phyloP scores from a whole-genome alignment of 2,329 filamentous ascomycete species.

The Pseudogymnoascus sp. region DNA sequence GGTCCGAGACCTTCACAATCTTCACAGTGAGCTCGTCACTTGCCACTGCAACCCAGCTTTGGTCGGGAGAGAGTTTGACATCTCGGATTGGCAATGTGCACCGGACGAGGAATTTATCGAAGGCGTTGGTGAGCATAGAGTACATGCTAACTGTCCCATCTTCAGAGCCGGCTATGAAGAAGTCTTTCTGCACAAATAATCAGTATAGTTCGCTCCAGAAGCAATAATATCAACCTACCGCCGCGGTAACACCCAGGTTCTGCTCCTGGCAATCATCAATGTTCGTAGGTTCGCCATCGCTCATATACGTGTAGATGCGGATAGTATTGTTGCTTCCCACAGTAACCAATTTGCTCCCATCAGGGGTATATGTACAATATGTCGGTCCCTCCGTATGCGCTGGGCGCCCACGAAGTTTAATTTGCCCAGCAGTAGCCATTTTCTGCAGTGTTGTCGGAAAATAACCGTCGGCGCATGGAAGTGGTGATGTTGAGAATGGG shows the following conservation, averaged over 20 bases:
- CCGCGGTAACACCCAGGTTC: conserved; percentile 71
- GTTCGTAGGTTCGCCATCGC: conserved; percentile 84
- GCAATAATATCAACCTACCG: conserved; percentile 36
- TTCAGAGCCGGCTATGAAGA: conserved; percentile 85
- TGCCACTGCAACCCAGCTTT: conserved; percentile 87
- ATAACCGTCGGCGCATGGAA: conserved; percentile 14
- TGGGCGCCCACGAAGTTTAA: conserved; percentile 57
- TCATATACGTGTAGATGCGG: conserved; percentile 85
- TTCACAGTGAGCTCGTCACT: conserved; percentile 93
- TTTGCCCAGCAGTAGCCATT: conserved; percentile 32
- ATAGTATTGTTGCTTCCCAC: conserved; percentile 92
- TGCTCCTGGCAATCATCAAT: conserved; percentile 88
- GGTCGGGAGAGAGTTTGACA: conserved; percentile 73
- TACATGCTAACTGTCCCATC: conserved; percentile 96
- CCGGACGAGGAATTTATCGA: conserved; percentile 77
- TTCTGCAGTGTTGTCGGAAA: conserved; percentile 15
- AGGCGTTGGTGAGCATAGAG: conserved; percentile 65
- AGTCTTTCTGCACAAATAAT: conserved; percentile 52
- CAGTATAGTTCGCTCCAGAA: conserved; percentile 14
- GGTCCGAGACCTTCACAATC: conserved; percentile 76
- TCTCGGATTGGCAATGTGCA: conserved; percentile 83
- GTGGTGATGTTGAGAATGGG: conserved; percentile 15
- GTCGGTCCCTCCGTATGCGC: conserved; percentile 81
- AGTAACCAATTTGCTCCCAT: conserved; percentile 80
- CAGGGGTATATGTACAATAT: conserved; percentile 80